These are phyloP conservation scores for Fraxinus pennsylvanica DNA, from an alignment of 257 asterid species.

Conservation along the genomic window DNA sequence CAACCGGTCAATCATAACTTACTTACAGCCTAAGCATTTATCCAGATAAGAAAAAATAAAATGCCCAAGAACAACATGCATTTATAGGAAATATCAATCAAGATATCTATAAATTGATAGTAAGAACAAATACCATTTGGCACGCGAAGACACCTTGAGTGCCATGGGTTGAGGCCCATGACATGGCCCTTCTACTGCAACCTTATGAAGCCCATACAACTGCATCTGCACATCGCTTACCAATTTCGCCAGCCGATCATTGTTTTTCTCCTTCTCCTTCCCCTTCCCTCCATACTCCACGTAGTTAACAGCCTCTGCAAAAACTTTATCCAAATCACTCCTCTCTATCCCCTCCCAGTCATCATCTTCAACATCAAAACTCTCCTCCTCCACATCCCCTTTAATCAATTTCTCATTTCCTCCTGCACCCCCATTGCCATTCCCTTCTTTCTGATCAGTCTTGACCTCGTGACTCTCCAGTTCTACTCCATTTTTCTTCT, in stretches of 20 bases:
- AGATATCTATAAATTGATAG: neutral
- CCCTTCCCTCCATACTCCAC: conserved; percentile 54
- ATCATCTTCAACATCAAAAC: conserved; percentile 36
- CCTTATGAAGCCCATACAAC: conserved; percentile 74
- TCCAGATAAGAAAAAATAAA: conserved; percentile 1
- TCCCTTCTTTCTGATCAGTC: conserved; percentile 28
- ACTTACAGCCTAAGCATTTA: neutral
- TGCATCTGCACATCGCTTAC: conserved; percentile 58
- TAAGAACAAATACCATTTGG: conserved; percentile 68
- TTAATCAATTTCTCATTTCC: conserved; percentile 20
- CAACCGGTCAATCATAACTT: neutral
- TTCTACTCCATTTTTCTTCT: conserved; percentile 14
- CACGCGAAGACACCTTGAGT: conserved; percentile 66
- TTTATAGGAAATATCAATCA: neutral
- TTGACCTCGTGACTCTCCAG: conserved; percentile 23
- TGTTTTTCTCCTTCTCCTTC: conserved; percentile 33
- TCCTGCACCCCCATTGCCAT: conserved; percentile 8
- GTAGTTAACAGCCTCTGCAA: conserved; percentile 73
- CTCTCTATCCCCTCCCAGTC: conserved; percentile 97
- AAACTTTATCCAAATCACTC: conserved; percentile 76
- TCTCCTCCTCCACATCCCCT: conserved; percentile 26
- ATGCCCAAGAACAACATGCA: neutral
- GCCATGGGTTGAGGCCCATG: conserved; percentile 82
- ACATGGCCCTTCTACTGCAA: conserved; percentile 90
- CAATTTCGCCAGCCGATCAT: conserved; percentile 39